Evolutionary conservation across 441 rosid genomes (phyloP), one percentile per base, ranked within the genome.

Genomic region (Brassica hybrid): DNA sequence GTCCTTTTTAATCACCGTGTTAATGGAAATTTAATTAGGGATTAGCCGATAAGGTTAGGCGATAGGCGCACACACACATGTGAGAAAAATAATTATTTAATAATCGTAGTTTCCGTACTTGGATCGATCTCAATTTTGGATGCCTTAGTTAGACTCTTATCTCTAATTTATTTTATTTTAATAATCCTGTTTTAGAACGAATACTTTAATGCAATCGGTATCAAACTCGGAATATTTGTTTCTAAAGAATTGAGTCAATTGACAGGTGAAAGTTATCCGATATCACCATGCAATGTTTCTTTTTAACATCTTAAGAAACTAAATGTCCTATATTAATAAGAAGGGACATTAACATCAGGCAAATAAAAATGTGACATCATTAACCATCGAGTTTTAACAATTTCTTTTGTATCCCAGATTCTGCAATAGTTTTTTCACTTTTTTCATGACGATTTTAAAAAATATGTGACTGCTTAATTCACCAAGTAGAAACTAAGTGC

Each of bases 31-130:
- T 48, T 52, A 54, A 6, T 18, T 6, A 38, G 50, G 10, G 59
- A 25, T 68, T 61, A 78, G 41, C 41, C 41, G 9, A 30, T 30
- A 1, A 34, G 69, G 65, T 67, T 67, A 72, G 73, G 81, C 23
- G 32, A 59, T 67, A 50, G 38, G 59, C 58, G 2, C 56, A 67
- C 73, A 50, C 56, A 67, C 69, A 54, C 59, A 54, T 16, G 11
- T 1, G 9, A 6, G 38, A 7, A 54, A 54, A 54, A 54, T 5
- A 6, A 12, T 9, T 12, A 21, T 63, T 23, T 71, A 65, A 71
- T 77, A 65, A 58, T 71, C 8, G 6, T 65, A 58, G 76, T 60
- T 72, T 54, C 58, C 81, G 59, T 72, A 59, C 36, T 34, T 60
- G 17, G 58, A 72, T 72, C 45, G 64, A 59, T 48, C 14, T 45